Percentiles rank a stretch among this genome's conserved stretches.
These are phyloP conservation scores for Yamadazyma jaroonii DNA, from an alignment of 1,139 yeast species.

Conservation along the genomic window DNA sequence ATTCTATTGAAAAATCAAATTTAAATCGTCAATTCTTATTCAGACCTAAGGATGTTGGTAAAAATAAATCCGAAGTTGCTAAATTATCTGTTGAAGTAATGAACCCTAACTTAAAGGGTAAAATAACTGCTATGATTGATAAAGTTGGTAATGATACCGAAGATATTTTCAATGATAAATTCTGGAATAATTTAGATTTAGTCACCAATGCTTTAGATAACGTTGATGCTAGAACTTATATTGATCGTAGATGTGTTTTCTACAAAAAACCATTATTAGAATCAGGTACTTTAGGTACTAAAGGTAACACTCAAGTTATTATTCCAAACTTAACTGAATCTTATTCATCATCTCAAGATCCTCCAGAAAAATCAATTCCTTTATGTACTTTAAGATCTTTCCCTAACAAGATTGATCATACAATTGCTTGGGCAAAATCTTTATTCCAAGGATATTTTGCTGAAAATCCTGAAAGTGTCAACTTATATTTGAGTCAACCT, in stretches of 20 bases:
- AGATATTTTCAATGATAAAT: constrained; percentile 76
- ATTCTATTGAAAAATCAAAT: constrained; percentile 91
- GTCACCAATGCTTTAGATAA: constrained; percentile 97
- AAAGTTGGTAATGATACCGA: constrained; percentile 96
- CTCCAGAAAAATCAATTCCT: constrained; percentile 97
- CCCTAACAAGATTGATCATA: constrained; percentile 97
- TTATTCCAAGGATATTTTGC: constrained; percentile 91
- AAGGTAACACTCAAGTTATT: constrained; percentile 96
- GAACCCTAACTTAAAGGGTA: constrained; percentile 81
- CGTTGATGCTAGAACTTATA: constrained; percentile 96
- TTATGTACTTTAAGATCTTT: constrained; percentile 94
- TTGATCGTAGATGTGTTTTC: constrained; percentile 94
- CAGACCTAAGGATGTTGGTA: constrained; percentile 92
- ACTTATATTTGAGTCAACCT: constrained; percentile 86
- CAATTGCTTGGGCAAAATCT: constrained; percentile 98
- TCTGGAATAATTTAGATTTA: constrained; percentile 80
- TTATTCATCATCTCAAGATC: constrained; percentile 94
- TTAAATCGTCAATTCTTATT: constrained; percentile 94
- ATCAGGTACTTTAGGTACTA: constrained; percentile 96
- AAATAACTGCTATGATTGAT: constrained; percentile 73
- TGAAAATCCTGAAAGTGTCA: constrained; percentile 90
- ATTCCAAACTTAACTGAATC: constrained; percentile 92
- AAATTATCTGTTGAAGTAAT: constrained; percentile 77
- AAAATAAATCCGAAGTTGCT: constrained; percentile 87
- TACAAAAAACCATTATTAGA: constrained; percentile 89